Percentiles rank a stretch among this genome's conserved stretches.
phyloP scores from a whole-genome alignment of 345 rosid species.

The Populus ilicifolia region DNA sequence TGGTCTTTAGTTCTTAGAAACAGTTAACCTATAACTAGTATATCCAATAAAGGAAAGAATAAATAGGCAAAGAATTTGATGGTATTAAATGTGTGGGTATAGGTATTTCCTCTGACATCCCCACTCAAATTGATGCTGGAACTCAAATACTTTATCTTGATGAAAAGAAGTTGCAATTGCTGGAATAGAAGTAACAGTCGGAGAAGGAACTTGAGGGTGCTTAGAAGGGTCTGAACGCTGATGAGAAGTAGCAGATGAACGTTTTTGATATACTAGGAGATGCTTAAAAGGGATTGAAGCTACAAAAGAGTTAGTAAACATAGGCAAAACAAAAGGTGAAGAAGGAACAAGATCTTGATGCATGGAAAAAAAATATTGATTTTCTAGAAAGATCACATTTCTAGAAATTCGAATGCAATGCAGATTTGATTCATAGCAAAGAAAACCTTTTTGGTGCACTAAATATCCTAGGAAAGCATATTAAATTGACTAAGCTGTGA shows the following conservation, averaged over 20 bases:
- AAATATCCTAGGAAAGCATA: not conserved
- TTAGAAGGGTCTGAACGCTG: no score
- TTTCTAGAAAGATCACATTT: not conserved
- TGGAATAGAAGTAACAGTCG: not conserved
- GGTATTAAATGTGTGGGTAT: no score
- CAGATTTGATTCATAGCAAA: not conserved
- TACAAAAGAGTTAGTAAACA: not conserved
- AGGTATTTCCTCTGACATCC: no score
- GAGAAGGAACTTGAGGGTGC: not conserved
- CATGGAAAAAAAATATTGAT: not conserved
- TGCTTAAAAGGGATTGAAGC: not conserved
- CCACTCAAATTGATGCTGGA: not conserved
- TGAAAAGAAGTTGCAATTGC: no score
- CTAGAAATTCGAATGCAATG: accelerated
- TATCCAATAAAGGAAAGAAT: no score
- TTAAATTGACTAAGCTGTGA: not conserved
- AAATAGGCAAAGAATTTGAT: no score
- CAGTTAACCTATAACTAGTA: no score
- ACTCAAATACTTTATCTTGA: not conserved
- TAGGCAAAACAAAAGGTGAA: no score
- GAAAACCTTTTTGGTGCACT: no score
- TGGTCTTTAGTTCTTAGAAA: no score
- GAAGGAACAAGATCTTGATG: not conserved
- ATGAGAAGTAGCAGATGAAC: not conserved
- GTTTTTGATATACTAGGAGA: no score